Evolutionary conservation across 352 stramenopile genomes (phyloP).

Genomic region (Globisporangium ultimum): DNA sequence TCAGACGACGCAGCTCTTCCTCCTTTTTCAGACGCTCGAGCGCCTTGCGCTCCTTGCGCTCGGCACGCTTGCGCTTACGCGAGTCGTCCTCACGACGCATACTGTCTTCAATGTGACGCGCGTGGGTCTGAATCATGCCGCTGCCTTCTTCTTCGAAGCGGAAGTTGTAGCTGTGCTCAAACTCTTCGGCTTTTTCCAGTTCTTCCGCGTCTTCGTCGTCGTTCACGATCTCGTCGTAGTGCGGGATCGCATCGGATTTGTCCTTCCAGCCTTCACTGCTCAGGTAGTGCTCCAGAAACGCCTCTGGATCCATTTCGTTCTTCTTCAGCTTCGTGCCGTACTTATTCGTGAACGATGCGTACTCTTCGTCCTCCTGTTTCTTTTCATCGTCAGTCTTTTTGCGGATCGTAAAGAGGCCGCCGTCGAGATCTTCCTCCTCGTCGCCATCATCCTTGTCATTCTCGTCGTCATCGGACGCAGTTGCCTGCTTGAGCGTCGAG

Average conservation of each 20-base stretch:
- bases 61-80: conserved; percentile 93
- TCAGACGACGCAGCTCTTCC: conserved; percentile 95
- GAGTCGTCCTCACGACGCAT: conserved; percentile 96
- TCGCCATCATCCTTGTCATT: conserved; percentile 37
- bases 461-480: conserved; percentile 26
- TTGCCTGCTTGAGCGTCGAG: conserved; percentile 30
- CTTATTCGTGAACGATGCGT: conserved; percentile 54
- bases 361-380: conserved; percentile 70
- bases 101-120: conserved; percentile 80
- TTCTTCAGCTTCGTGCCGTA: conserved; percentile 62
- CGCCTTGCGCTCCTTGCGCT: conserved; percentile 93
- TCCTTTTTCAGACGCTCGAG: conserved; percentile 96
- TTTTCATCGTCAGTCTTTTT: conserved; percentile 62
- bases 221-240: conserved; percentile 85
- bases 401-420: conserved; percentile 66
- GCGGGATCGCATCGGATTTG: conserved; percentile 52
- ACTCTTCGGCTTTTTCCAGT: conserved; percentile 94
- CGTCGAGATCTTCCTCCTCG: conserved; percentile 60
- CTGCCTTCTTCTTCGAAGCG: conserved; percentile 97
- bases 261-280: conserved; percentile 83
- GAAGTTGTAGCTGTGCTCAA: conserved; percentile 99
- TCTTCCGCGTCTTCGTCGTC: conserved; percentile 90
- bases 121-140: conserved; percentile 81
- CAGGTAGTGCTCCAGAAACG: conserved; percentile 79
- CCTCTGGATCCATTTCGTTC: conserved; percentile 63